Evolutionary conservation across 306 rosid species (phyloP).

Genomic region (Sicyos edulis): DNA sequence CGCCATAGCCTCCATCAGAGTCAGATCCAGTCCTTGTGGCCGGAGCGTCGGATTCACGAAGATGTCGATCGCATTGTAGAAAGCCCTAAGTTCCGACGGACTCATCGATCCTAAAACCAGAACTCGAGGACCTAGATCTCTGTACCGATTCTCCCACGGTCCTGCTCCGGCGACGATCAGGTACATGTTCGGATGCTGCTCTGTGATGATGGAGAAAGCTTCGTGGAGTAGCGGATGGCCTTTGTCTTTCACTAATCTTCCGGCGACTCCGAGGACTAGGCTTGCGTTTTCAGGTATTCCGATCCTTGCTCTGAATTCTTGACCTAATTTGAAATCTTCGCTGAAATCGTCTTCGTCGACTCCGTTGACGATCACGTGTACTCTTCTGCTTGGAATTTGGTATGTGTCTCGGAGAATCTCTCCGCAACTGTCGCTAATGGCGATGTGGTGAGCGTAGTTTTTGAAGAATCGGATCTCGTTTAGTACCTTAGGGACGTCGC

Average conservation of each 20-base stretch:
- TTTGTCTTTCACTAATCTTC: conserved; percentile 86
- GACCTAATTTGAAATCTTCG: conserved; percentile 44
- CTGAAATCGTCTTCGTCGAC: conserved; percentile 58
- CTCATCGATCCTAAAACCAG: conserved; percentile 75
- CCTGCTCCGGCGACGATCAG: conserved; percentile 86
- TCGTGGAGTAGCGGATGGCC: conserved; percentile 85
- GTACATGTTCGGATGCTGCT: conserved; percentile 46
- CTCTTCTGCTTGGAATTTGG: conserved; percentile 70
- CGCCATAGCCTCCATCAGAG: conserved; percentile 95
- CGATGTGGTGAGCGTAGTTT: conserved; percentile 72
- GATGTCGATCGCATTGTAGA: conserved; percentile 71
- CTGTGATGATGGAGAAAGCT: conserved; percentile 55
- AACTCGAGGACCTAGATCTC: conserved; percentile 64
- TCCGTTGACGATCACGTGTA: conserved; percentile 87
- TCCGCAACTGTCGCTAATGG: conserved; percentile 87
- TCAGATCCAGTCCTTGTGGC: conserved; percentile 91
- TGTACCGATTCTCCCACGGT: conserved; percentile 77
- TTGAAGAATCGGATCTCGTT: conserved; percentile 84
- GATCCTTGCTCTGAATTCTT: conserved; percentile 42
- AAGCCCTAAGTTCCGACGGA: conserved; percentile 54
- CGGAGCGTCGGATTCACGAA: conserved; percentile 86
- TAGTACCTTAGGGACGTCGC: conserved; percentile 66
- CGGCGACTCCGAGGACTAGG: conserved; percentile 83
- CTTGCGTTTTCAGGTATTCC: conserved; percentile 63
- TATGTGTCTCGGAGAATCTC: conserved; percentile 84